phyloP scores from a whole-genome alignment of 495 filamentous ascomycete species.

The Podospora pseudocomata region DNA sequence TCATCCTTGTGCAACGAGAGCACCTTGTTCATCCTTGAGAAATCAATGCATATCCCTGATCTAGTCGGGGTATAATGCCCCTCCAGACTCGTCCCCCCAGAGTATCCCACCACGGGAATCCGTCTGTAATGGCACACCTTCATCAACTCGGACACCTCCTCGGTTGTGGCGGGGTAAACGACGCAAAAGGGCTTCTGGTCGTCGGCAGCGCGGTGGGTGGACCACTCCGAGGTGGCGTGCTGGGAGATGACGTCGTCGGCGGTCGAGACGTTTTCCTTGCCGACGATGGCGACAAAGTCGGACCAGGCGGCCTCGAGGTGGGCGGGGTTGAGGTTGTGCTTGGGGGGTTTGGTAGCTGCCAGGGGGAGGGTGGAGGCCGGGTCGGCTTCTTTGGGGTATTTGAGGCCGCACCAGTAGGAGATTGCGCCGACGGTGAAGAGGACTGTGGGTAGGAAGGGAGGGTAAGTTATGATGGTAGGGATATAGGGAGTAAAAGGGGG shows the following conservation, averaged over 20 bases:
- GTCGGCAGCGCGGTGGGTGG: conserved; percentile 61
- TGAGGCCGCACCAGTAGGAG: conserved; percentile 69
- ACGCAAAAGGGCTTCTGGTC: conserved; percentile 54
- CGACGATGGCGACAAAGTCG: conserved; percentile 82
- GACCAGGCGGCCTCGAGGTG: conserved; percentile 92
- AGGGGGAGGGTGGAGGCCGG: conserved; percentile 73
- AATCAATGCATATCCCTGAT: conserved; percentile 76
- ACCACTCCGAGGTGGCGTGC: conserved; percentile 87
- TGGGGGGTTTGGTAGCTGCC: conserved; percentile 52
- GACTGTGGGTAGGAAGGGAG: conserved; percentile 31
- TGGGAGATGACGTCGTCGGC: conserved; percentile 57
- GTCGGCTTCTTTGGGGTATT: conserved; percentile 55
- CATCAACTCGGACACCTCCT: conserved; percentile 68
- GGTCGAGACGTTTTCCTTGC: conserved; percentile 81
- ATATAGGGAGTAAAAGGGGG: neutral
- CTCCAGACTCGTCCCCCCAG: conserved; percentile 75
- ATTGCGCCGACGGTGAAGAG: conserved; percentile 53
- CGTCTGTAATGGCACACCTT: conserved; percentile 65
- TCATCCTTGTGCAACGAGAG: conserved; percentile 67
- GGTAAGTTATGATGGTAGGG: neutral
- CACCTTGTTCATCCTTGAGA: conserved; percentile 71
- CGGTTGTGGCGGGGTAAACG: conserved; percentile 62
- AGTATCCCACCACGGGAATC: conserved; percentile 74
- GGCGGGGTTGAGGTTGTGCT: conserved; percentile 65
- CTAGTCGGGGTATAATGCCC: conserved; percentile 73